Base-by-base conservation (phyloP, 2,329 filamentous ascomycete species). In the Ceratocystis cubensis region DNA sequence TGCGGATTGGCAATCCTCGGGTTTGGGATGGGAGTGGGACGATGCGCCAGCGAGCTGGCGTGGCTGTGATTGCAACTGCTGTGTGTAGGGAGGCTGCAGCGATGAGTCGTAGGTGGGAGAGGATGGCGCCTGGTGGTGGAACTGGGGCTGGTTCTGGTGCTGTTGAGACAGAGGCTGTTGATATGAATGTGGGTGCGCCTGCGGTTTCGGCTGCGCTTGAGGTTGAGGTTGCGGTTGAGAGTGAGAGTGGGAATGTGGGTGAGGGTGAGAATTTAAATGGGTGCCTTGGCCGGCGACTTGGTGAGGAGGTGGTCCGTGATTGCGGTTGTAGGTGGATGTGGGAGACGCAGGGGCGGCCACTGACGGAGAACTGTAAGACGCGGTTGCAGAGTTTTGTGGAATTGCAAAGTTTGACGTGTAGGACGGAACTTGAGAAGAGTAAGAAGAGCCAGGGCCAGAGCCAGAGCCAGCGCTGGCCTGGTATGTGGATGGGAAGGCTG, bases 181-280 rank as follows among this genome's bases (percentile, higher is more conserved):
- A 13, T 69, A 66, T 37, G 48, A 63, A 33, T 67, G 62, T 8
- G 66, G 65, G 53, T 59, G 63, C 6, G 50, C 22, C 17, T 63
- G 65, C 63, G 69, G 69, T 7, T 71, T 68, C 25, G 71, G 70
- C 17, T 63, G 33, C 65, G 59, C 56, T 68, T 69, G 64, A 70
- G 70, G 6, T 70, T 56, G 66, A 71, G 68, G 61, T 70, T 70
- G 64, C 68, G 67, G 63, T 5, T 63, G 67, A 2, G 63, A n/a
- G 5, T 64, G 67, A 1, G 30, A 22, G 8, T 48, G 64, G 1
- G 53, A 6, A 6, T 50, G 67, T 6, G 65, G 15, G 53, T 30
- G 22, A 57, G 53, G 28, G 28, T 10, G 22, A 15, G 25, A 59
- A 59, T 53, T 63, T 33, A 66, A 66, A n/a, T 66, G 56, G 6